Conservation (phyloP, 805 yeast species). For the Starmerella floricola region DNA sequence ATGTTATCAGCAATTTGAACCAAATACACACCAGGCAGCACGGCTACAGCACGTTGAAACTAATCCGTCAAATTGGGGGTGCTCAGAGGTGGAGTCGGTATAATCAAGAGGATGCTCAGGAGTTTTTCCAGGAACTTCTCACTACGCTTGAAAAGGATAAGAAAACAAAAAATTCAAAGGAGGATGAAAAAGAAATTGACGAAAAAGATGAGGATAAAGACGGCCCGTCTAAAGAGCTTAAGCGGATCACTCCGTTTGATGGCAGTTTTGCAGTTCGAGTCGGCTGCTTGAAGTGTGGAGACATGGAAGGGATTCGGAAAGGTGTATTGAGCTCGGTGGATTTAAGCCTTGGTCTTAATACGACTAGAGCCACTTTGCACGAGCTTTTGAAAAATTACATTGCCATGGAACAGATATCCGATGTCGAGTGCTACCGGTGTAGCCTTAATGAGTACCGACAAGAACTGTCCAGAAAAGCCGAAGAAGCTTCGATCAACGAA, state of each 20-base stretch:
- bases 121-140: slow-evolving; percentile 59
- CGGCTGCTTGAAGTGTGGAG: slow-evolving; percentile 85
- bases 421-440: slow-evolving; percentile 91
- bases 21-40: slow-evolving; percentile 24
- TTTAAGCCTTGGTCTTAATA: slow-evolving; percentile 20
- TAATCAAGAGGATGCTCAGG: slow-evolving; percentile 95
- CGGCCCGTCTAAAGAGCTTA: background rate
- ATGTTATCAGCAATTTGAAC: slow-evolving; percentile 24
- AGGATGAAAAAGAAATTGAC: background rate
- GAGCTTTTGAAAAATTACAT: slow-evolving; percentile 27
- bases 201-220: background rate
- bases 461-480: slow-evolving; percentile 23
- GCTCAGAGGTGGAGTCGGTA: slow-evolving; percentile 61
- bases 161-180: slow-evolving; percentile 9
- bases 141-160: slow-evolving; percentile 27
- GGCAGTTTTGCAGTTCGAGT: slow-evolving; percentile 81
- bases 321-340: slow-evolving; percentile 45
- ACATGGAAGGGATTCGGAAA: slow-evolving; percentile 80
- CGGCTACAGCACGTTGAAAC: slow-evolving; percentile 24
- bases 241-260: slow-evolving; percentile 69
- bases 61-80: slow-evolving; percentile 21
- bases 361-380: slow-evolving; percentile 13
- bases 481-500: background rate
- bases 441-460: slow-evolving; percentile 39
- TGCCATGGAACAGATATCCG: slow-evolving; percentile 73